Evolutionary conservation across 2,329 filamentous ascomycete species (phyloP).

Genomic region (Aureobasidium subglaciale): DNA sequence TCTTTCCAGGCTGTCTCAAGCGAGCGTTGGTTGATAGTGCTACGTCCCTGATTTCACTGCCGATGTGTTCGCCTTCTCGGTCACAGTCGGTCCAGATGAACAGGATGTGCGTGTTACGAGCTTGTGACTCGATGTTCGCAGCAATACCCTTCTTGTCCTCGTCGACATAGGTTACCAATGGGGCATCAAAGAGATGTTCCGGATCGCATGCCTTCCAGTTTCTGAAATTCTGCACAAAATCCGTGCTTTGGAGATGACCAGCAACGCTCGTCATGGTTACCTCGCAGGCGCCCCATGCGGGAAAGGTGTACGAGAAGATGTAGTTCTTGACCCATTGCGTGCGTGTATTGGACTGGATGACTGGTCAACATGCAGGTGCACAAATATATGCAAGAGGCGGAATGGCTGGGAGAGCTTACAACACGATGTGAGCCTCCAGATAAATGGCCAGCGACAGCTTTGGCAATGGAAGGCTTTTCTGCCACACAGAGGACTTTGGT

Average conservation of each 20-base stretch:
- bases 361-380: conserved; percentile 17
- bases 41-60: conserved; percentile 77
- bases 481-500: conserved; percentile 65
- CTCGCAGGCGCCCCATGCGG: conserved; percentile 68
- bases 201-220: conserved; percentile 79
- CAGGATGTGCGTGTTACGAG: conserved; percentile 62
- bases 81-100: conserved; percentile 99
- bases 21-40: conserved; percentile 65
- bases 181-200: conserved; percentile 71
- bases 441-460: conserved; percentile 84
- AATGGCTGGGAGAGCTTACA: conserved; percentile 39
- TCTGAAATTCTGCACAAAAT: conserved; percentile 68
- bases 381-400: conserved; percentile 26
- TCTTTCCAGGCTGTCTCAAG: conserved; percentile 49
- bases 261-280: conserved; percentile 93
- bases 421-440: conserved; percentile 66
- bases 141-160: conserved; percentile 73
- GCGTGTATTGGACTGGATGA: neutral
- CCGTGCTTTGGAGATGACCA: conserved; percentile 75
- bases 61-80: conserved; percentile 94
- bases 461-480: conserved; percentile 91
- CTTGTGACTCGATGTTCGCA: conserved; percentile 75
- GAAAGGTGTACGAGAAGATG: conserved; percentile 81
- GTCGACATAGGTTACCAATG: conserved; percentile 60
- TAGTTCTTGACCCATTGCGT: conserved; percentile 80